Base-by-base conservation (phyloP, 345 rosid species). In the Arabidopsis thaliana region DNA sequence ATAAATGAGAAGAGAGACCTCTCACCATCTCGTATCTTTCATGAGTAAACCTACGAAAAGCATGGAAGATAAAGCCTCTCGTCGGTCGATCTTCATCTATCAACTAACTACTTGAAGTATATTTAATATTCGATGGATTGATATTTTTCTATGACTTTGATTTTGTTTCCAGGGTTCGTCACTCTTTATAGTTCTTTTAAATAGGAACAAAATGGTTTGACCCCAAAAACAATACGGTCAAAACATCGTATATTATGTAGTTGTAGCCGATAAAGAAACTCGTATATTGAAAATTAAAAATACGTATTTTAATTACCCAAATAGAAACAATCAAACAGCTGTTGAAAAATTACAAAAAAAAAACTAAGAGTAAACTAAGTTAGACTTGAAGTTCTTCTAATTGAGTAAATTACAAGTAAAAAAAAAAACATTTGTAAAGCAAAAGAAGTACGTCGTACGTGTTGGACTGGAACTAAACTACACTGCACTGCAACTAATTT, bases 1-100 rank as follows among this genome's bases (percentile, higher is more conserved):
- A 56, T 56, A 56, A 65, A 56, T 65, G 78, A 34, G 59, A 65
- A 36, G 25, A 45, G 55, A 63, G 65, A 45, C 66, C 59, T 65
- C 42, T 74, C 72, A 65, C 4, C 13, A 36, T 64, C 42, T 73
- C 20, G 37, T 53, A 62, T 40, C 62, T 62, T 62, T 63, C 70
- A 63, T 52, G 70, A 73, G 30, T 65, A 73, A 46, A 46, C 58
- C 78, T 44, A 44, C 46, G 32, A 65, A 16, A 55, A 34, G 63
- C 9, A 55, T 65, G 46, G 55, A 64, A 41, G 69, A 62, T 53
- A 32, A 53, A 22, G 14, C 8, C 16, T 64, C 49, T 64, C 59
- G 20, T 66, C 41, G 8, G 28, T 74, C 14, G 58, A 74, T 66
- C 58, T 65, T 65, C 22, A 36, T 74, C 57, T 14, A 24, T 73